Evolutionary conservation across 192 early-diverging fungal genomes (phyloP).

Genomic region (Entomortierella lignicola): DNA sequence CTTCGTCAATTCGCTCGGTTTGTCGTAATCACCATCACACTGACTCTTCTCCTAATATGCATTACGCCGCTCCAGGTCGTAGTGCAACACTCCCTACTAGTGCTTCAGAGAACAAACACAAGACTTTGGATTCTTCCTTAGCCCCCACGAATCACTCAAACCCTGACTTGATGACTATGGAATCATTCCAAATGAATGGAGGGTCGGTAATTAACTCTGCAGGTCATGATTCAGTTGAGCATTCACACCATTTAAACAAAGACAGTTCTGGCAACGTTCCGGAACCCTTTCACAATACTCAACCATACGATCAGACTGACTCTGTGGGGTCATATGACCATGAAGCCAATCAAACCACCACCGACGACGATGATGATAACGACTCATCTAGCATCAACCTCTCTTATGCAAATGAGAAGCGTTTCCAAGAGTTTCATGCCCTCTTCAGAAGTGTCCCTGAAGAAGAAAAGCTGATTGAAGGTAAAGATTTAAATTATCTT

Average conservation of each 20-base stretch:
- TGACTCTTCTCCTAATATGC: neutral
- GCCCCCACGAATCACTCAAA: constrained; percentile 16
- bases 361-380: constrained; percentile 21
- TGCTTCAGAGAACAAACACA: neutral
- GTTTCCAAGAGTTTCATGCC: constrained; percentile 61
- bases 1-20: neutral
- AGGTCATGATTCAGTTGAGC: too few species aligned
- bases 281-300: constrained; percentile 4
- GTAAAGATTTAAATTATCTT: constrained; percentile 17
- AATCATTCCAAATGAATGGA: constrained; percentile 33
- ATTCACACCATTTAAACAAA: neutral
- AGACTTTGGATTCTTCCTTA: neutral
- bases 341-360: neutral
- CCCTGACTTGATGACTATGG: constrained; percentile 42
- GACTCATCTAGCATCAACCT: constrained; percentile 26
- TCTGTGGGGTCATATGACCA: neutral
- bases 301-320: neutral
- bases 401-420: constrained; percentile 52
- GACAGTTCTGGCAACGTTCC: constrained; percentile 24
- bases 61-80: neutral
- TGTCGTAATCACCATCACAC: constrained; percentile 3
- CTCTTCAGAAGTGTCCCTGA: constrained; percentile 66
- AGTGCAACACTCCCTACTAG: neutral
- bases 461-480: constrained; percentile 62
- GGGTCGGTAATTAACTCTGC: constrained; percentile 3